Base-by-base conservation (phyloP, 2,329 filamentous ascomycete genomes). In the Arthroderma sp. region DNA sequence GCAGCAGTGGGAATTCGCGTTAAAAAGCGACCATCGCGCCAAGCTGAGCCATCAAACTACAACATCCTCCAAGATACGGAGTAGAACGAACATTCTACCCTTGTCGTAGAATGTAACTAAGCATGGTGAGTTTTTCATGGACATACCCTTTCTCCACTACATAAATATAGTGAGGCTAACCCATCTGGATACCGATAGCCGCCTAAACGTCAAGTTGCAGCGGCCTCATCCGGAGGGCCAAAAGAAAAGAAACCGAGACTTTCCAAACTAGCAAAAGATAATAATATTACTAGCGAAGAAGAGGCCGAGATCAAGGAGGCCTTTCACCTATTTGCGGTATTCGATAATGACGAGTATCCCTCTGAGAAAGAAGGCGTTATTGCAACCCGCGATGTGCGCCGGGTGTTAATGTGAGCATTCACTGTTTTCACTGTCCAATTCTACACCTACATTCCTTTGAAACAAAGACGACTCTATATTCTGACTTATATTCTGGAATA, bases 271-370 rank as follows among this genome's bases (percentile, higher is more conserved):
- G 91, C 91, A 31, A 91, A 91, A 74, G 89, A 95, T 68, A 84
- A 96, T 79, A 85, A 90, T 70, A 83, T 97, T 67, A 85, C 83
- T 13, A 86, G 84, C 41, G 82, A 86, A 62, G 86, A 96, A 73
- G 91, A 97, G 74, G 80, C 81, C 64, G 90, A 96, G 74, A 95
- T 98, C 68, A 84, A 83, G 66, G 91, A 96, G 71, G 91, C 91
- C 13, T 97, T 93, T 71, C 78, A 81, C 21, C 79, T 97, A 6
- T 98, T 97, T 70, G 76, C 84, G 1, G 63, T 67, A 1, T 19
- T 53, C 13, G 59, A 66, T 21, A 64, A 71, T 55, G 79, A 86
- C 63, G 82, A 84, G 37, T 82, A 82, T 71, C 79, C 83, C 19
- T 82, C 85, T 55, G 85, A 91, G 65, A 88, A 88, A 67, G 71